Evolutionary conservation across 2,329 filamentous ascomycete species (phyloP).

Genomic region (Calonectria multiphialidica): DNA sequence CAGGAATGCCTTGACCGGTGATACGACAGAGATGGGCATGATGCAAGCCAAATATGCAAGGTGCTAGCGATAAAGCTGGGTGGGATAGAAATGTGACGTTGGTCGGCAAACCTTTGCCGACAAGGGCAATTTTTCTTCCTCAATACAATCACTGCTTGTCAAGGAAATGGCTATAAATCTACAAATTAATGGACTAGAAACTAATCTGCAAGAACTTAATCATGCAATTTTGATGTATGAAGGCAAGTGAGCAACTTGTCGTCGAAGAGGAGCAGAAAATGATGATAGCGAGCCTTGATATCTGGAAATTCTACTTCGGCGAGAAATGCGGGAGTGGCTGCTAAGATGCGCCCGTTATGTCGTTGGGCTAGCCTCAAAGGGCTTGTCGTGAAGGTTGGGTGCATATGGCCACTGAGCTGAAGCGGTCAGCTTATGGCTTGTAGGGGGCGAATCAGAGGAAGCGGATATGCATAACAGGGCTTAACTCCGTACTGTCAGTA

Average conservation of each 20-base stretch:
- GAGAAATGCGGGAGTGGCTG: not conserved
- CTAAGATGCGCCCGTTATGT: not conserved
- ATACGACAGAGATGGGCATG: not conserved
- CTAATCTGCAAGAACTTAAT: no score
- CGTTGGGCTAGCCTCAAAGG: not conserved
- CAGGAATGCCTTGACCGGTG: not conserved
- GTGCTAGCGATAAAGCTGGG: not conserved
- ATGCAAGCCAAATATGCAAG: not conserved
- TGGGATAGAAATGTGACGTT: not conserved
- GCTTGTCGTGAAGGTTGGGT: not conserved
- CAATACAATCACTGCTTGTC: no score
- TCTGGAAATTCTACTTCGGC: not conserved
- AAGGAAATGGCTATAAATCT: not conserved
- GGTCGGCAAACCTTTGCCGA: not conserved
- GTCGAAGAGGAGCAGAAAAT: not conserved
- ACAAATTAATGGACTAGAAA: not conserved
- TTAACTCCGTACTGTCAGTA: not conserved
- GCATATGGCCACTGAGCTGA: not conserved
- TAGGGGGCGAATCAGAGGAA: not conserved
- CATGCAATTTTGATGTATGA: not conserved
- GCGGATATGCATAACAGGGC: not conserved
- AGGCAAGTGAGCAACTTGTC: no score
- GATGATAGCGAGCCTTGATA: not conserved
- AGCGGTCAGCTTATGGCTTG: constrained; percentile 1
- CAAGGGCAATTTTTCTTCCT: not conserved